These are phyloP conservation scores for Mrakia blollopis DNA, from an alignment of 768 basidiomycete genomes.

Conservation along the genomic window DNA sequence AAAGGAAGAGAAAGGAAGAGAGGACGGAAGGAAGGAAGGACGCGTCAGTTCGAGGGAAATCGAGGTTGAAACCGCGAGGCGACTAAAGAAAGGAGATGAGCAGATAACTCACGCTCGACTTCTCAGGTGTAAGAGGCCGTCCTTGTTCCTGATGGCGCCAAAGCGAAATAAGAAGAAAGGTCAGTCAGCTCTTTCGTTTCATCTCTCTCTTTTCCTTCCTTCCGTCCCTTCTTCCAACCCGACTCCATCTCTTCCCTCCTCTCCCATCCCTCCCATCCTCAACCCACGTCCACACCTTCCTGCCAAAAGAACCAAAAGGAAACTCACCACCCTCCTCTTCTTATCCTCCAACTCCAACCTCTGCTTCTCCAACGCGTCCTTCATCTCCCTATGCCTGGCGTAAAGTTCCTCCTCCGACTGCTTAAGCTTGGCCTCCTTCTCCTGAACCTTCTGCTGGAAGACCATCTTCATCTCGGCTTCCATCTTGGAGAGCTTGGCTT, in stretches of 20 bases:
- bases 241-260: no score
- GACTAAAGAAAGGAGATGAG: not conserved
- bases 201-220: not conserved
- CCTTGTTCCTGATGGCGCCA: not conserved
- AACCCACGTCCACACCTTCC: not conserved
- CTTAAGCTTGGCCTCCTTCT: constrained; percentile 98
- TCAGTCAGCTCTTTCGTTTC: not conserved
- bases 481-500: constrained; percentile 60
- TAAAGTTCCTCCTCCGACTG: constrained; percentile 99
- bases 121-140: constrained; percentile 25
- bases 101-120: constrained; percentile 23
- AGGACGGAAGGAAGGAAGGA: not conserved
- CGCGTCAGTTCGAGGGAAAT: no score
- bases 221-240: not conserved
- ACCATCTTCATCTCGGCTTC: constrained; percentile 99
- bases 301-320: not conserved
- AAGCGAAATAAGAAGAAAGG: not conserved
- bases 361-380: constrained; percentile 97
- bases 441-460: constrained; percentile 99
- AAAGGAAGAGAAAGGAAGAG: not conserved
- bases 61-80: not conserved
- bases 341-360: constrained; percentile 93
- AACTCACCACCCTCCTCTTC: constrained; percentile 45
- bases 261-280: no score
- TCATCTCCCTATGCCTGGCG: constrained; percentile 98